Conservation (phyloP, 192 early-diverging fungal genomes). For the Coemansia sp. region DNA sequence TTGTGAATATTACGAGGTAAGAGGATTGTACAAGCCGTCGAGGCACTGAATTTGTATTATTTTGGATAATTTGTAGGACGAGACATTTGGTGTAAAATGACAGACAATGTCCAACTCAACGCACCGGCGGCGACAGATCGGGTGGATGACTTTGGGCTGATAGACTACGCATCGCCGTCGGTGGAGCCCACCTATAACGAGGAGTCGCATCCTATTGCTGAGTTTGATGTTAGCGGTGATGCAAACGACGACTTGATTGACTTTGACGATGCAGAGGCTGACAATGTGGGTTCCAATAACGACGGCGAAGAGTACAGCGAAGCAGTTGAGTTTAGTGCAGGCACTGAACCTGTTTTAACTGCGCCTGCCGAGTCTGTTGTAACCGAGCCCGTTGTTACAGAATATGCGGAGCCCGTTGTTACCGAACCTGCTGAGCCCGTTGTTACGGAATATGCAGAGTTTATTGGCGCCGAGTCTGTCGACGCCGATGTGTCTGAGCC, state of each 20-base stretch:
- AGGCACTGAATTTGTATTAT: neutral
- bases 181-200: neutral
- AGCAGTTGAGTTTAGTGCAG: neutral
- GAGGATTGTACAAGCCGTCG: neutral
- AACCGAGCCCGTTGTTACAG: neutral
- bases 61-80: neutral
- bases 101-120: neutral
- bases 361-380: neutral
- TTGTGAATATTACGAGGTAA: no score
- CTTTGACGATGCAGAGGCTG: slow-evolving; percentile 12
- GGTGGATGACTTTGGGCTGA: slow-evolving; percentile 43
- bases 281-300: neutral
- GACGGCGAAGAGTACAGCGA: neutral
- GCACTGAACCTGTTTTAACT: neutral
- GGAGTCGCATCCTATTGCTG: no score
- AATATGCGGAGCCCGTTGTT: neutral
- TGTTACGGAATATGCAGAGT: neutral
- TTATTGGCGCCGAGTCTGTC: neutral
- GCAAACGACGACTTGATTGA: slow-evolving; percentile 9
- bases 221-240: neutral
- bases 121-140: neutral
- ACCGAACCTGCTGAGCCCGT: no score
- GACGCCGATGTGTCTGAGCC: neutral
- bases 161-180: slow-evolving; percentile 45
- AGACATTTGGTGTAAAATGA: neutral